Base-by-base conservation (phyloP, 208 protist species). In the Crithidia mellificae region DNA sequence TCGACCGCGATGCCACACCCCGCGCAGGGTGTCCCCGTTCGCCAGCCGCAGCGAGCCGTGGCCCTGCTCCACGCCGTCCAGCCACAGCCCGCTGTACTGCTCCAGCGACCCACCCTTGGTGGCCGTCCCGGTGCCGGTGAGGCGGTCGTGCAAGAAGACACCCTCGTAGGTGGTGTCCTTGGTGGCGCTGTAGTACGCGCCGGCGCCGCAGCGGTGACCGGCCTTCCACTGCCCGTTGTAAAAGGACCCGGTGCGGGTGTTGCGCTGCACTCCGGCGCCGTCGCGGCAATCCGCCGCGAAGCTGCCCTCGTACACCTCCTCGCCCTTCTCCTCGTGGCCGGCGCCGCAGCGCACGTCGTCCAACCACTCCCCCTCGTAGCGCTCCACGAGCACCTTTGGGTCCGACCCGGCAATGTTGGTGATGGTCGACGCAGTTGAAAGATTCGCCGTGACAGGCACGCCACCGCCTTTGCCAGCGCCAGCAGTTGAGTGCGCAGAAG, bases 291-390 rank as follows among this genome's bases (percentile, higher is more conserved):
- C 78, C 25, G 61, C 34, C 14, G 46, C 61, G 53, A 91, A 97
- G 19, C 64, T 61, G 27, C 94, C 94, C 22, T 92, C 81, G 81
- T 96, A 97, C 7, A 80, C 55, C 29, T 69, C 83, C 17, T 91
- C 75, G 17, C 68, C 76, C 39, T 85, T 80, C 5, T 64, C 68
- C 20, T 94, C 80, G 2, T 56, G 65, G 22, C 95, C 94, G 14
- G 85, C 30, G 43, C 94, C 94, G 77, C 91, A 64, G 17, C 85
- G 83, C 64, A 81, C 25, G 52, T 90, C 83, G 2, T 74, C 51
- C 8, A 29, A 12, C 92, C 94, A 97, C 52, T 74, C 63, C 7
- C 94, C 94, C 17, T 88, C 84, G 77, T 97, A 97, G n/a, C 36
- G 8, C 36, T 73, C 63, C 4, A 63, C 63, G 15, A 70, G 72